A percentile compares a stretch with the other conserved stretches of the same genome.
These are phyloP conservation scores for Candida silvicultrix DNA, from an alignment of 805 yeast species.

Conservation along the genomic window DNA sequence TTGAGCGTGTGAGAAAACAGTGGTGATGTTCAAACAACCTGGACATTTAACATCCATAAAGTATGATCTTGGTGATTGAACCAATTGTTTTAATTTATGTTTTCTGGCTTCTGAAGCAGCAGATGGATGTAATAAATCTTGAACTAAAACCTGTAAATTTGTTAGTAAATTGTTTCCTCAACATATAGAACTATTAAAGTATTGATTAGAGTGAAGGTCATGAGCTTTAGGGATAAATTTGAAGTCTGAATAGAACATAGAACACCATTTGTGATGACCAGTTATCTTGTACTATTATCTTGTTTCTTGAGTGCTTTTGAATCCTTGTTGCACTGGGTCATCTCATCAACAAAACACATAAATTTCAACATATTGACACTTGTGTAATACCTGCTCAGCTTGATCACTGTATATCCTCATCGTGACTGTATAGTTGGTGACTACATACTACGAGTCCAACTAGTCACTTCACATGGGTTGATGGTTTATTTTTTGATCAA, in stretches of 20 bases:
- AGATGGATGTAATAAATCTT: constrained; percentile 97
- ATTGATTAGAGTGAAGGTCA: no score
- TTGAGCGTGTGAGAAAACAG: constrained; percentile 99
- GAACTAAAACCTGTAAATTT: constrained; percentile 80
- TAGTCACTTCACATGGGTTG: not conserved
- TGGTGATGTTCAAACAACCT: constrained; percentile 98
- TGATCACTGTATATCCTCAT: not conserved
- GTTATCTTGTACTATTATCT: no score
- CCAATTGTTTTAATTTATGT: constrained; percentile 97
- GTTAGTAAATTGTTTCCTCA: constrained; percentile 15
- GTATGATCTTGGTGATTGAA: constrained; percentile 96
- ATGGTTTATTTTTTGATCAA: no score
- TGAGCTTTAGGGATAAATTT: no score
- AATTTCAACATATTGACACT: not conserved
- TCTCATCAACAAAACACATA: not conserved
- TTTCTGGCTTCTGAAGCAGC: constrained; percentile 94
- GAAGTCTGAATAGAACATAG: no score
- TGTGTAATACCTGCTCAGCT: no score
- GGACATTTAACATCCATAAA: constrained; percentile 99
- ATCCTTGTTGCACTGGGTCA: no score
- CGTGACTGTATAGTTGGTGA: not conserved
- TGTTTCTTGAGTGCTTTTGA: no score
- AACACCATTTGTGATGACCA: no score
- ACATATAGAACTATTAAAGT: no score
- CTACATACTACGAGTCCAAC: not conserved